phyloP scores from a whole-genome alignment of 2,329 filamentous ascomycete species.

The Zelopaecilomyces penicillatus region DNA sequence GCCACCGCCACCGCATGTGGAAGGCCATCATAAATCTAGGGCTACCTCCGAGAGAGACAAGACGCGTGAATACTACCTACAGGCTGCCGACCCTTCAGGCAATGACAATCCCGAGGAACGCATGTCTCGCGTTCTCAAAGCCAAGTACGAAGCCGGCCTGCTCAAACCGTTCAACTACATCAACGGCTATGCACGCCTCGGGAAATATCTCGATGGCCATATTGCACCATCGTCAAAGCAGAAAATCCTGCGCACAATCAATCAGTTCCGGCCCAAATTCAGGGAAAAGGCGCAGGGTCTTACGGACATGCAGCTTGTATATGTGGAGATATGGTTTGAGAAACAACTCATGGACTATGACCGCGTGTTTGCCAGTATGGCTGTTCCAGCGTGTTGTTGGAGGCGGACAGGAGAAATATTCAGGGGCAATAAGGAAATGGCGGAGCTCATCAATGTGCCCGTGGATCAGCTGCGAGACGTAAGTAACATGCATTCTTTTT shows the following conservation, averaged over 20 bases:
- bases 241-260: conserved; percentile 84
- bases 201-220: conserved; percentile 85
- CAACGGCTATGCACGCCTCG: conserved; percentile 84
- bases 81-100: conserved; percentile 88
- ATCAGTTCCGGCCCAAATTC: conserved; percentile 91
- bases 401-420: conserved; percentile 95
- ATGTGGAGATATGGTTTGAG: conserved; percentile 99
- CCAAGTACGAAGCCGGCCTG: conserved; percentile 92
- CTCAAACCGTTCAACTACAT: conserved; percentile 98
- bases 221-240: conserved; percentile 75
- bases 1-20: conserved; percentile 35
- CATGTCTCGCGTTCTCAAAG: conserved; percentile 87
- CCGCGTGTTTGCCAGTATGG: conserved; percentile 97
- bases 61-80: conserved; percentile 88
- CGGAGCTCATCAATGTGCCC: conserved; percentile 85
- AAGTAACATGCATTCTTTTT: conserved; percentile 29
- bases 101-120: conserved; percentile 80
- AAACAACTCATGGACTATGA: conserved; percentile 95
- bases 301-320: conserved; percentile 87
- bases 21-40: conserved; percentile 47
- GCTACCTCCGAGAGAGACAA: conserved; percentile 65
- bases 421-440: conserved; percentile 97
- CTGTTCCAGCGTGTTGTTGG: conserved; percentile 96
- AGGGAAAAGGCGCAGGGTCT: conserved; percentile 86
- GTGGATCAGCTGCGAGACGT: conserved; percentile 88